Conservation (phyloP, 345 rosid genomes). For the Noccaea caerulescens region DNA sequence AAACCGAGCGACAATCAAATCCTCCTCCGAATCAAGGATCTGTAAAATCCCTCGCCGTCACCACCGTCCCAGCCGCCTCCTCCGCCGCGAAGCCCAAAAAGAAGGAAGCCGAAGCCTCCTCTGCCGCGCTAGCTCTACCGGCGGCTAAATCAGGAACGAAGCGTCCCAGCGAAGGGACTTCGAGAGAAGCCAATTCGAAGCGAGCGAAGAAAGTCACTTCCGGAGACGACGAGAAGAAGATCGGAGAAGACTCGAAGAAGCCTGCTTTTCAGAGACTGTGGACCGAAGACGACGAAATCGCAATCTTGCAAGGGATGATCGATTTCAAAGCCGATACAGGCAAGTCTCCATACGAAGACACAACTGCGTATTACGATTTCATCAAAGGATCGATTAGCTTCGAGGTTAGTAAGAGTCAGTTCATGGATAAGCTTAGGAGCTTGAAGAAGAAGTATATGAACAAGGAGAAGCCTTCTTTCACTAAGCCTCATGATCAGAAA, state of each 20-base stretch:
- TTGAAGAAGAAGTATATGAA: slow-evolving; percentile 50
- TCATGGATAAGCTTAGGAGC: slow-evolving; percentile 54
- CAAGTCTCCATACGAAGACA: slow-evolving; percentile 41
- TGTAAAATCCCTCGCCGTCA: slow-evolving; percentile 35
- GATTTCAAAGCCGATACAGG: slow-evolving; percentile 47
- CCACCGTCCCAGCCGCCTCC: neutral
- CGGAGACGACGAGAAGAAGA: slow-evolving; percentile 19
- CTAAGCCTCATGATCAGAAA: slow-evolving; percentile 48
- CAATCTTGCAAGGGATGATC: slow-evolving; percentile 47
- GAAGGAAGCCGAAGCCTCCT: neutral
- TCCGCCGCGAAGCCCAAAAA: slow-evolving; percentile 16
- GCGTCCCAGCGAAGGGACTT: slow-evolving; percentile 22
- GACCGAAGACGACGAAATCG: slow-evolving; percentile 56
- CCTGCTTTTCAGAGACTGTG: slow-evolving; percentile 46
- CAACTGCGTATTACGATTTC: slow-evolving; percentile 42
- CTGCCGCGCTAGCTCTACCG: slow-evolving; percentile 16
- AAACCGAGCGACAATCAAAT: neutral
- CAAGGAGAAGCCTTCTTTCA: slow-evolving; percentile 40
- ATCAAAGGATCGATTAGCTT: slow-evolving; percentile 46
- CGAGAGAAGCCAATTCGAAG: slow-evolving; percentile 6
- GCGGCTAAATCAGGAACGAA: slow-evolving; percentile 34
- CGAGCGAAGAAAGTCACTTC: slow-evolving; percentile 27
- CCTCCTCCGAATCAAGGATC: slow-evolving; percentile 36
- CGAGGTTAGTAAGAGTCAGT: slow-evolving; percentile 47
- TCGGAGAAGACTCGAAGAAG: slow-evolving; percentile 29